These are phyloP conservation scores for Vigna radiata DNA, from an alignment of 306 rosid genomes.

Conservation along the genomic window DNA sequence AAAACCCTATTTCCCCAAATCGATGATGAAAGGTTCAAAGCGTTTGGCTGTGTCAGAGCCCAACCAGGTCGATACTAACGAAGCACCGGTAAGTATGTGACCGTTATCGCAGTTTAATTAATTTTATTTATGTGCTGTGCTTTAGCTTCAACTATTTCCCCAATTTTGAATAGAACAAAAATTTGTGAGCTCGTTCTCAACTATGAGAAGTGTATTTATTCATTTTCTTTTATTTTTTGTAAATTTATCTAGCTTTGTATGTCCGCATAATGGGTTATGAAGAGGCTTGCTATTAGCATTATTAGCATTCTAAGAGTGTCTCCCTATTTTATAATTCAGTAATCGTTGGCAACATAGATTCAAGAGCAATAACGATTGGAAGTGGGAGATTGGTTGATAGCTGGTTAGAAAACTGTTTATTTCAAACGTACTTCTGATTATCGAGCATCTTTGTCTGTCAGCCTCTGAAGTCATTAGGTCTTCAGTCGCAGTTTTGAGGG, in stretches of 20 bases:
- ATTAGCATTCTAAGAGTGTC: conserved; percentile 10
- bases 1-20: conserved; percentile 51
- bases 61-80: conserved; percentile 53
- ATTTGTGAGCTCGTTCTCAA: conserved; percentile 9
- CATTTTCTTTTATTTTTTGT: neutral
- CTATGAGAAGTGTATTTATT: neutral
- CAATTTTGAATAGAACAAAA: neutral
- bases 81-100: conserved; percentile 65
- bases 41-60: conserved; percentile 73
- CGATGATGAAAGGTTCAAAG: conserved; percentile 81
- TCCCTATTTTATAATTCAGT: neutral
- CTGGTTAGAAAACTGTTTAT: neutral
- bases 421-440: neutral
- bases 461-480: neutral
- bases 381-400: conserved; percentile 17
- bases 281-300: conserved; percentile 13
- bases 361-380: conserved; percentile 6
- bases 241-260: conserved; percentile 9
- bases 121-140: conserved; percentile 1
- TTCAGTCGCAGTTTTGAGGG: conserved; percentile 12
- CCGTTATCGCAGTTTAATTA: conserved; percentile 25
- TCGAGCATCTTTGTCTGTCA: neutral
- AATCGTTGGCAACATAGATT: neutral
- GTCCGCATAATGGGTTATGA: neutral
- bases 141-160: neutral